Base-by-base conservation (phyloP, 176 grass and related monocot genomes). In the Musa acuminata region DNA sequence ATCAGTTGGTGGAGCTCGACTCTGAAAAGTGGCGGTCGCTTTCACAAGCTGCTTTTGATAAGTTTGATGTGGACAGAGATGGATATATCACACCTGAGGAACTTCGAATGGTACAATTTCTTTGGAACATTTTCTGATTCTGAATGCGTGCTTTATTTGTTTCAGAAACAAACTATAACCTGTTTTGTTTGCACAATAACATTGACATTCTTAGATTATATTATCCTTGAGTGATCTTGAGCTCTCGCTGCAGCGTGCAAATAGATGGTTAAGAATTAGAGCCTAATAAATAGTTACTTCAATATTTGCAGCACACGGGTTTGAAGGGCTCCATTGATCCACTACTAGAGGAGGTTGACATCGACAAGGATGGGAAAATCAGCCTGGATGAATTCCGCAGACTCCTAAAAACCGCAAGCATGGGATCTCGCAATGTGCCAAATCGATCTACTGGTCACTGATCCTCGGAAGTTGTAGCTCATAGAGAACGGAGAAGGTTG, bases 81-180 rank as follows among this genome's bases (percentile, higher is more conserved):
- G 93, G 93, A 72, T 97, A 86, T 71, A 97, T 97, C 77, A 97
- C 93, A 77, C 79, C 90, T 60, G 90, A 97, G 77, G 93, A 97
- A 85, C 79, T 97, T 69, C 78, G 85, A 85, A 88, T 93, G 93
- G 93, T 97, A 88, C 53, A 20, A 17, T 35, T 55, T 43, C 35
- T 49, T 9, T 20, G 6, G 49, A 54, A 49, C 49, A 1, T 75
- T 20, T 63, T 48, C 0, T 75, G 55, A 13, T 59, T 58, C 54
- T 48, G 9, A 19, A 25, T 25, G 62, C 75, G 35, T 67, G 4
- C 35, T 43, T 43, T 43, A 43, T 43, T 43, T 43, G 35, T 43
- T 43, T 43, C 35, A 43, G 35, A 43, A 43, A 0, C 35, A 43
- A 43, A 43, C 35, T 43, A 3, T 5, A 43, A 43, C 35, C 35